Conservation (phyloP, 2,329 filamentous ascomycete genomes). For the Coniochaeta hoffmannii region DNA sequence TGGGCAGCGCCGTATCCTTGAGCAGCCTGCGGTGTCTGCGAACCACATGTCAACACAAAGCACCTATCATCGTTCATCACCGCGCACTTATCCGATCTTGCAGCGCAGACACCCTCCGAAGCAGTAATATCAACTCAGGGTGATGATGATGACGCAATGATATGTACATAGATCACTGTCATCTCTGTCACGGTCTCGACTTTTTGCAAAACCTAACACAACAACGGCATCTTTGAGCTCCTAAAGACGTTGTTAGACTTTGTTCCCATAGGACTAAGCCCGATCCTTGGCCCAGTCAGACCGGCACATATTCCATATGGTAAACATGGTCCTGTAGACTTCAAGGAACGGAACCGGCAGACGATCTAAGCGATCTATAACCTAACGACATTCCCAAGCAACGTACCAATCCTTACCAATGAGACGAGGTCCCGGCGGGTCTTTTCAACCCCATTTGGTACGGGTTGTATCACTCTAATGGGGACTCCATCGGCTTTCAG, state of each 20-base stretch:
- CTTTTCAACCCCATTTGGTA: constrained; percentile 29
- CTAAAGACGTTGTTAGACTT: background rate
- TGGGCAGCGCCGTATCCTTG: background rate
- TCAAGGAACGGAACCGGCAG: background rate
- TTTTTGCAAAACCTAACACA: background rate
- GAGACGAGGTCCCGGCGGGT: constrained; percentile 27
- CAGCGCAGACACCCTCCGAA: background rate
- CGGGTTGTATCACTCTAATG: constrained; percentile 32
- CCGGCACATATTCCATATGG: background rate
- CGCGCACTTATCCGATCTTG: background rate
- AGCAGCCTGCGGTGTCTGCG: background rate
- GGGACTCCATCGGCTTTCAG: constrained; percentile 32
- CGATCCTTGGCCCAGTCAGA: background rate
- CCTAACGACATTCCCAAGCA: constrained; percentile 30
- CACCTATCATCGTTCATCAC: background rate
- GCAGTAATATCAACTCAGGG: background rate
- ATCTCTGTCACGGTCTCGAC: background rate
- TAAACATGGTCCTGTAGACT: background rate
- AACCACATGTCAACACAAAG: background rate
- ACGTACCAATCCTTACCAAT: constrained; percentile 24
- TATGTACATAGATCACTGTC: background rate
- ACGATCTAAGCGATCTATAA: constrained; percentile 25
- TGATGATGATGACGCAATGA: background rate
- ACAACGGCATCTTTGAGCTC: background rate
- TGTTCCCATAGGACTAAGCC: background rate